Conservation (phyloP, 331 rosid genomes). For the Malus hybrid region DNA sequence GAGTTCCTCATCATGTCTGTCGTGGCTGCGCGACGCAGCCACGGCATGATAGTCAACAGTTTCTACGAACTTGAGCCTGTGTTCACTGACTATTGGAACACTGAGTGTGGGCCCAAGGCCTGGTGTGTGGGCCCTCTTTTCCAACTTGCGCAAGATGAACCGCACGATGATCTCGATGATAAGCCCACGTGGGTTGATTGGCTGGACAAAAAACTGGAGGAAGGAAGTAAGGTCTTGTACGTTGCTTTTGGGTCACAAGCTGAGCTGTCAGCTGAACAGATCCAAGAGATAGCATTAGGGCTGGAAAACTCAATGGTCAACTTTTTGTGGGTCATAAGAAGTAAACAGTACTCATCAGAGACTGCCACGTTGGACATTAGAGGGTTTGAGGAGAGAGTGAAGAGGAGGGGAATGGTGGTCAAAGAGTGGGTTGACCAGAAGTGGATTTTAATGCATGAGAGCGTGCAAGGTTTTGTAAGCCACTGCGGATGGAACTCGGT, state of each 20-base stretch:
- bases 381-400: constrained; percentile 43
- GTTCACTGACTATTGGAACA: constrained; percentile 26
- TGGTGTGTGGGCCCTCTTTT: constrained; percentile 57
- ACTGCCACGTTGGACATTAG: neutral
- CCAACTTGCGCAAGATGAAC: neutral
- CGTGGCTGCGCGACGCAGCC: neutral
- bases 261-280: constrained; percentile 28
- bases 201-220: constrained; percentile 34
- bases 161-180: neutral
- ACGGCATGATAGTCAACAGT: constrained; percentile 29
- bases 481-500: constrained; percentile 65
- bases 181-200: constrained; percentile 28
- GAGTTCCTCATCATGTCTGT: neutral
- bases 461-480: constrained; percentile 43
- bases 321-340: constrained; percentile 48
- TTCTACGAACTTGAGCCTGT: constrained; percentile 46
- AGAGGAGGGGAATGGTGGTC: constrained; percentile 37
- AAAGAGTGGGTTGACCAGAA: constrained; percentile 58
- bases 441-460: constrained; percentile 29
- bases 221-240: constrained; percentile 28
- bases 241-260: constrained; percentile 59
- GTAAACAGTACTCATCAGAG: neutral
- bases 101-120: neutral
- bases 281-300: constrained; percentile 39
- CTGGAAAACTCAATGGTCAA: constrained; percentile 35